Conservation (phyloP, 129 eudicot genomes). For the Chrysanthemum lavandulifolium region DNA sequence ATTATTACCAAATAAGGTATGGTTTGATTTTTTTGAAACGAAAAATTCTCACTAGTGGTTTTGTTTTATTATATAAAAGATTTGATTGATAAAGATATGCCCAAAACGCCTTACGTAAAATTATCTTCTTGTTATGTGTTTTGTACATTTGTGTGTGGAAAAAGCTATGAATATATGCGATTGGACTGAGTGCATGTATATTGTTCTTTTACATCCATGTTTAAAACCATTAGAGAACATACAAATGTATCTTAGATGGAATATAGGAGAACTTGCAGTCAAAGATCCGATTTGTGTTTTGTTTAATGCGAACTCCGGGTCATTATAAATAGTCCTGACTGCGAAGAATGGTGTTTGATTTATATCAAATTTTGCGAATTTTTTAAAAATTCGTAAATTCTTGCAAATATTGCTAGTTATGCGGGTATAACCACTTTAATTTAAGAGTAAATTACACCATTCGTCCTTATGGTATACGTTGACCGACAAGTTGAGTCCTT, state of each 20-base stretch:
- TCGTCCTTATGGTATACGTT: no score
- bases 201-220: background rate
- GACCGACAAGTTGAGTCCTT: no score
- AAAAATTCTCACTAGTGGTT: no score
- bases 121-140: background rate
- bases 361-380: no score
- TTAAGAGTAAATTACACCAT: no score
- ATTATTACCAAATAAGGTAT: no score
- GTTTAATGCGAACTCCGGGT: slow-evolving; percentile 26
- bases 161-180: background rate
- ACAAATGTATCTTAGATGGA: background rate
- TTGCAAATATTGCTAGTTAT: no score
- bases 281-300: slow-evolving; percentile 31
- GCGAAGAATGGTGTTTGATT: background rate
- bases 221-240: background rate
- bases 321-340: slow-evolving; percentile 24
- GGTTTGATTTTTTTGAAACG: no score
- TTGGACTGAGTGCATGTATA: background rate
- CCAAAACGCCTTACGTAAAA: background rate
- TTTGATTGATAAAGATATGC: background rate
- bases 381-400: no score
- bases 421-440: no score
- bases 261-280: background rate
- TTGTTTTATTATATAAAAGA: no score
- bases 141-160: background rate